Base-by-base conservation (phyloP, 768 basidiomycete genomes). In the Mycena metata region DNA sequence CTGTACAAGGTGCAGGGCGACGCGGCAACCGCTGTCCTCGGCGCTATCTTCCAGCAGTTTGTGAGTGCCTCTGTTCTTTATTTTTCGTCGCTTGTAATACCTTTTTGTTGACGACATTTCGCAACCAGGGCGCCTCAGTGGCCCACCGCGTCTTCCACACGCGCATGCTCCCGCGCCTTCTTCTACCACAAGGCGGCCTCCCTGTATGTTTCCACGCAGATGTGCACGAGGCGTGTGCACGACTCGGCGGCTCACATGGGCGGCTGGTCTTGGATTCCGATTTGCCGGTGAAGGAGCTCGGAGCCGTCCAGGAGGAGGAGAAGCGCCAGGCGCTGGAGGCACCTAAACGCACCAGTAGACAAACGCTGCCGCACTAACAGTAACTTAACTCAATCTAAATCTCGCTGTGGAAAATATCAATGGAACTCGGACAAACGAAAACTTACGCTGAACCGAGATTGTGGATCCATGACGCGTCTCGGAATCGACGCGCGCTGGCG, bases 1-100 rank as follows among this genome's bases (percentile, higher is more conserved):
- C 76, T 94, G 60, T 90, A 90, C 73, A 95, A 94, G 73, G 89
- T 94, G 21, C 87, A 90, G 73, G 94, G 94, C 2, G 89, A 92
- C 64, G 85, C 90, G 0, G 91, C 94, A 6, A 89, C 91, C 71
- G 94, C 91, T 3, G 83, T 94, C 17, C 78, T 94, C 35, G 94
- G 94, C 24, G 92, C 89, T 8, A 85, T 94, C 15, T 93, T 89
- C 73, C 88, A 91, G 73, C 92, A 96, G 81, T 93, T 90, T 77
- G 94, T 95, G 74, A 66, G 93, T n/a, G n/a, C 47, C 36, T 43
- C 55, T 45, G 42, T 11, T 52, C 36, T 26, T 17, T 35, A 46
- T 19, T 46, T 43, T 36, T 36, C 2, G 62, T 54, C 62, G 39
- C 15, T 49, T 21, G 33, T 39, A n/a, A 49, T 35, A 30, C 15